phyloP scores from a whole-genome alignment of 2,329 filamentous ascomycete genomes.

The Fusarium pilosicola region DNA sequence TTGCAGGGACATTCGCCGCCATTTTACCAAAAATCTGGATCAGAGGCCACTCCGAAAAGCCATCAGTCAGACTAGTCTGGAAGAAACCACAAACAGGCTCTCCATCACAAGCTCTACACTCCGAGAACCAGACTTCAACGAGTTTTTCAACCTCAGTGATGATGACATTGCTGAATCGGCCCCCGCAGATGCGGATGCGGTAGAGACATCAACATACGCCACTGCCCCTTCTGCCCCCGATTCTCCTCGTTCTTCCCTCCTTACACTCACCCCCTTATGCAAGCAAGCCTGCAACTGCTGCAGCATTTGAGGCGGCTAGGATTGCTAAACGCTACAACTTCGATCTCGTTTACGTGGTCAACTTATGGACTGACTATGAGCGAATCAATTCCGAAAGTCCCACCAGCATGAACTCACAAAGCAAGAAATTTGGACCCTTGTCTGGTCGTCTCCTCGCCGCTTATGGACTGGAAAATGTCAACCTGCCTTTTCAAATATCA shows the following conservation, averaged over 20 bases:
- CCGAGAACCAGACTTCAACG: slow-evolving; percentile 62
- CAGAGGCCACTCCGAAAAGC: slow-evolving; percentile 41
- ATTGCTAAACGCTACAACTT: slow-evolving; percentile 67
- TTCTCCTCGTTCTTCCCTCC: slow-evolving; percentile 46
- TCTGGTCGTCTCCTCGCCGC: slow-evolving; percentile 65
- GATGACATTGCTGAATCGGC: slow-evolving; percentile 65
- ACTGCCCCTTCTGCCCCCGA: slow-evolving; percentile 37
- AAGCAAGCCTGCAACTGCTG: slow-evolving; percentile 56
- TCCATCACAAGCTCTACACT: slow-evolving; percentile 52
- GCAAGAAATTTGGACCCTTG: slow-evolving; percentile 41
- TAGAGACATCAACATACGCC: slow-evolving; percentile 23
- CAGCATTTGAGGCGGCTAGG: slow-evolving; percentile 64
- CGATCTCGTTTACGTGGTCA: slow-evolving; percentile 68
- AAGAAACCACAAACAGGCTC: slow-evolving; percentile 41
- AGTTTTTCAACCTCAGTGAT: slow-evolving; percentile 65
- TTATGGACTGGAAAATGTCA: slow-evolving; percentile 62
- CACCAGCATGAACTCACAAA: slow-evolving; percentile 8
- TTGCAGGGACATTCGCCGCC: slow-evolving; percentile 42
- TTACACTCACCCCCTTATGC: slow-evolving; percentile 58
- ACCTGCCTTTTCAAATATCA: slow-evolving; percentile 63
- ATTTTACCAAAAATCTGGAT: slow-evolving; percentile 42
- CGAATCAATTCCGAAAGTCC: slow-evolving; percentile 7
- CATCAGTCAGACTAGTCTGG: slow-evolving; percentile 46
- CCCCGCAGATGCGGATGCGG: slow-evolving; percentile 33
- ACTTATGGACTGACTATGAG: slow-evolving; percentile 60